Evolutionary conservation across 78 protist genomes (phyloP).

Genomic region (Bigelowiella natans): DNA sequence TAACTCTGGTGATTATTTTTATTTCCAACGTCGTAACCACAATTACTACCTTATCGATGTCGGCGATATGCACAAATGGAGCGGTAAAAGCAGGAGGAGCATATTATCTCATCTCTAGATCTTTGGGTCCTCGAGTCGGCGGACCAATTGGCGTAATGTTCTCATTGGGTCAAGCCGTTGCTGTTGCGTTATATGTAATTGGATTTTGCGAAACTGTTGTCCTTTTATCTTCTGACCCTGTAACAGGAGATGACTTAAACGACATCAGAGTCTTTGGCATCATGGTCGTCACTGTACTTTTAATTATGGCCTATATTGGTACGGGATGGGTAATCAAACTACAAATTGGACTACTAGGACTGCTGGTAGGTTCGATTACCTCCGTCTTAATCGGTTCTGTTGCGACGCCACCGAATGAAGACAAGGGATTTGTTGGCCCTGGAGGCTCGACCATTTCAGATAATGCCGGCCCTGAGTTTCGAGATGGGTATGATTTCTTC

Average conservation of each 20-base stretch:
- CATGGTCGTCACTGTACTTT: neutral
- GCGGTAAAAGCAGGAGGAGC: constrained; percentile 62
- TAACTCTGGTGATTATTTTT: constrained; percentile 13
- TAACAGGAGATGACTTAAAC: neutral
- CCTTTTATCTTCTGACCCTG: neutral
- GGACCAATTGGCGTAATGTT: constrained; percentile 56
- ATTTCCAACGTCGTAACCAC: neutral
- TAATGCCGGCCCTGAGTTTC: neutral
- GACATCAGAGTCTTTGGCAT: neutral
- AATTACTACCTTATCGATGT: constrained; percentile 56
- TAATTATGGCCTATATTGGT: neutral
- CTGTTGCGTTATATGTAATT: constrained; percentile 47
- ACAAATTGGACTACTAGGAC: neutral
- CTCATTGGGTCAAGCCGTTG: constrained; percentile 40
- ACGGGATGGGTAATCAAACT: constrained; percentile 10
- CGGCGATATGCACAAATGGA: constrained; percentile 80
- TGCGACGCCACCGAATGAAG: neutral
- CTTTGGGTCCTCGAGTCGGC: constrained; percentile 62
- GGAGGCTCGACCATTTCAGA: neutral
- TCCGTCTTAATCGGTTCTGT: neutral
- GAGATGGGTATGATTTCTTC: neutral
- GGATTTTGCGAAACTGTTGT: constrained; percentile 49
- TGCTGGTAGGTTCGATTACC: neutral
- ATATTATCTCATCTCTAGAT: constrained; percentile 58
- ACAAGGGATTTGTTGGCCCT: neutral